Evolutionary conservation across 1,284 basidiomycete genomes (phyloP), one percentile per base, ranked within the genome.

Genomic region (Pseudozyma thailandica): DNA sequence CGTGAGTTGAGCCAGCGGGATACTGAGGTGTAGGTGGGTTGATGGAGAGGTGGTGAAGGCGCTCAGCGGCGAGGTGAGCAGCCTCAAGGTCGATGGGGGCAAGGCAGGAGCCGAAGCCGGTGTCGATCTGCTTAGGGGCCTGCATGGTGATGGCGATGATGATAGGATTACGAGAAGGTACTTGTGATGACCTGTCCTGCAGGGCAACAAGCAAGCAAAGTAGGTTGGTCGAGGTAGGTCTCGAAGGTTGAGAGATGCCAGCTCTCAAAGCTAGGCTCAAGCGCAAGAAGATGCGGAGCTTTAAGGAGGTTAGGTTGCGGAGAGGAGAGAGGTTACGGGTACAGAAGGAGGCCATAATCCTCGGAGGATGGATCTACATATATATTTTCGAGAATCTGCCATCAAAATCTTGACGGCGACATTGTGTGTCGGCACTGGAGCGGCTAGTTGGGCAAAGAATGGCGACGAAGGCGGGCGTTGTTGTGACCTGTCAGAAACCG

Each of bases 1-100:
- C 60, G 35, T 70, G 60, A 5, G 48, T 52, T 6, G 49, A 63
- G 44, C 66, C 60, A 41, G 44, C 60, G 15, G 60, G 66, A 23
- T 63, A 70, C 35, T 64, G 48, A n/a, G 60, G 56, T 3, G 44
- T 15, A n/a, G 60, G 66, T 21, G 66, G 60, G 52, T 56, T 60
- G 56, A 70, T 59, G 10, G 47, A 55, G 27, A 64, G 56, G 52
- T 50, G 56, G 43, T 63, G 60, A 16, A 63, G 60, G 23, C 60
- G 66, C 56, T 70, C 66, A 44, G 60, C 60, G 12, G 52, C 54
- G n/a, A 51, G 42, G 46, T 56, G 51, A 25, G 68, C 68, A 27
- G 61, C 68, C 50, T 57, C 50, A 21, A 71, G 57, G 62, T 71
- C 58, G 47, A 71, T 61, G 41, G 68, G 58, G 13, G 68, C 62